Base-by-base conservation (phyloP, 164 flowering plant species). In the Santalum album region DNA sequence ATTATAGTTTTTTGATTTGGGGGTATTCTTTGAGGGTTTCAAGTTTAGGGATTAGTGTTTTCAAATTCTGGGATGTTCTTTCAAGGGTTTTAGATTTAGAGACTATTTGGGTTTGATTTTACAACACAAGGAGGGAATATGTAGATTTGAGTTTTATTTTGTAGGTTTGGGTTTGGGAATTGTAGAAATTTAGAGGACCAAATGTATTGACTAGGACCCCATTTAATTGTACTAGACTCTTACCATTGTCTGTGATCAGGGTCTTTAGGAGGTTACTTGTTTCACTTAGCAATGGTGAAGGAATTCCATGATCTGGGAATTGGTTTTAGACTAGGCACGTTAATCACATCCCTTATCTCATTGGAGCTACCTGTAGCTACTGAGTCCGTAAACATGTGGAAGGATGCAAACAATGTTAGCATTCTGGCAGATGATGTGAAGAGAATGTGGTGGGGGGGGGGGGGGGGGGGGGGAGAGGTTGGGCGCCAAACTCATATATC, bases 171-270 rank as follows among this genome's bases (percentile, higher is more conserved):
- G n/a, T n/a, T n/a, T n/a, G n/a, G n/a, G n/a, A n/a, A n/a, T n/a
- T n/a, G n/a, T n/a, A n/a, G n/a, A n/a, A n/a, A n/a, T n/a, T n/a
- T n/a, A n/a, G n/a, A n/a, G n/a, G n/a, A n/a, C n/a, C 54, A 12
- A 73, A 72, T 4, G 75, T 72, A 60, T 76, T 80, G 2, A 72
- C 25, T 14, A 80, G 34, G 18, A 78, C 60, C 12, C 86, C 82
- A 12, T 64, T 27, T 23, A 67, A 58, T 25, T 62, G 46, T 0
- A 40, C 17, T 22, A 78, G 34, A 9, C 25, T 57, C 17, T 19
- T 18, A 10, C 69, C 69, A 20, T 69, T 74, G 10, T 36, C 48
- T 11, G 49, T 5, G 35, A 72, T 16, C 0, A 22, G 63, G 16
- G 49, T 40, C 14, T 58, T 60, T 53, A 76, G 67, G 19, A 65